Evolutionary conservation across 140 eudicot species (phyloP), one percentile per base, ranked within the genome.

Genomic region (Bidens hawaiensis): DNA sequence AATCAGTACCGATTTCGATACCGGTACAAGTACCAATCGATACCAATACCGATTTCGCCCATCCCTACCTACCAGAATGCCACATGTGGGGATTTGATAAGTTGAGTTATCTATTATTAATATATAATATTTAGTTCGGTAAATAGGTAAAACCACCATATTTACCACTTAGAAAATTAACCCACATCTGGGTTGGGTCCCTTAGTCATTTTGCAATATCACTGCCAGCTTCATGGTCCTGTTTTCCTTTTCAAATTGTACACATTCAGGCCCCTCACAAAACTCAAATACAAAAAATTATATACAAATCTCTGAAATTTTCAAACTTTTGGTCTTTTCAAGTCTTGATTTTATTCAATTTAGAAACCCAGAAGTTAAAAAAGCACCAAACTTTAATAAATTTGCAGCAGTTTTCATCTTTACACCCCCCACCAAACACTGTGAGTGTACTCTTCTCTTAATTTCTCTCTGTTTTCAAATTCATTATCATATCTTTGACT

Each of bases 171-270:
- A 36, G n/a, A n/a, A n/a, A n/a, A n/a, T n/a, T n/a, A n/a, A n/a
- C 16, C 43, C 54, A 22, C 24, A 47, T 6, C 19, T n/a, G 47
- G 58, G 48, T 56, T 52, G 63, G 76, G 70, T 70, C 64, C 76
- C 18, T 26, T 19, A 38, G 76, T 72, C 65, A 21, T 53, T 24
- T 42, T 55, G 65, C 42, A 17, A 72, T 43, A 72, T 43, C 72
- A 51, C 71, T 66, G 71, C 71, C 62, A 51, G 36, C 71, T 66
- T 51, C 71, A 52, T 66, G 48, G 22, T 51, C 61, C 30, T 63
- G 27, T 63, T 63, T 63, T 16, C 57, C 45, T 63, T 28, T 26
- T 25, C 69, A 38, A 15, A 56, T 43, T 60, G 38, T 69, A 12
- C 41, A 45, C 63, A 59, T 50, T 22, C 9, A 13, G 65, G 71